Conservation (phyloP, 2,329 filamentous ascomycete genomes). For the Colletotrichum sp. region DNA sequence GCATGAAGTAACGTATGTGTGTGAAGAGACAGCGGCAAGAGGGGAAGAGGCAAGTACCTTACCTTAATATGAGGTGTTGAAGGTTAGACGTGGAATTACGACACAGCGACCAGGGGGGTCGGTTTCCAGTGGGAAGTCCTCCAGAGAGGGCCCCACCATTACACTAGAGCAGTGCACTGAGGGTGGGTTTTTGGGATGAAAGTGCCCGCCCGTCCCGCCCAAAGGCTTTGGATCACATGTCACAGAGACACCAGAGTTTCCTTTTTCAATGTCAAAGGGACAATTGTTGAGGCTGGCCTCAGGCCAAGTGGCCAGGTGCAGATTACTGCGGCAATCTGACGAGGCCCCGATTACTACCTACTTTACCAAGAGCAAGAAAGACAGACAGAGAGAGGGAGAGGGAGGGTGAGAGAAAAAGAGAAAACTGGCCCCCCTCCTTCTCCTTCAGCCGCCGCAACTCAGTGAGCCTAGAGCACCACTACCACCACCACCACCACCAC, state of each 20-base stretch:
- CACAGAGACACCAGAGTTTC: not conserved
- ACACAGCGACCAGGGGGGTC: conserved; percentile 3
- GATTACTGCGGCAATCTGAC: not conserved
- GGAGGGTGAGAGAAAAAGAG: not conserved
- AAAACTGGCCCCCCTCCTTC: not conserved
- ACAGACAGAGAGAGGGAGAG: not conserved
- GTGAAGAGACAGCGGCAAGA: not conserved
- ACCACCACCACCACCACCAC: not conserved
- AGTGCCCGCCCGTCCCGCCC: conserved; percentile 10
- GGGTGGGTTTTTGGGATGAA: not conserved
- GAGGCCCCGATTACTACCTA: not conserved
- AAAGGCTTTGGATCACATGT: conserved; percentile 2
- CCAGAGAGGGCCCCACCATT: not conserved
- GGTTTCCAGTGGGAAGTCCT: conserved; percentile 5
- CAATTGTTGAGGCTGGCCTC: not conserved
- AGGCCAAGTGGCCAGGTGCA: not conserved
- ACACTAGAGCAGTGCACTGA: conserved; percentile 1
- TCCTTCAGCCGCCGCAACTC: not conserved
- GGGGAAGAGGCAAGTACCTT: not conserved
- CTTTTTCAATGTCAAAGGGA: not conserved
- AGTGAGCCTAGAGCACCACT: not conserved
- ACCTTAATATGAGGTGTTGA: not conserved
- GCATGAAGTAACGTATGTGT: not conserved
- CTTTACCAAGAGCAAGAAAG: not conserved
- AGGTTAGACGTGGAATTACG: conserved; percentile 11